These are phyloP conservation scores for Bothriochloa decipiens DNA, from an alignment of 176 grass and related monocot genomes.

Conservation along the genomic window DNA sequence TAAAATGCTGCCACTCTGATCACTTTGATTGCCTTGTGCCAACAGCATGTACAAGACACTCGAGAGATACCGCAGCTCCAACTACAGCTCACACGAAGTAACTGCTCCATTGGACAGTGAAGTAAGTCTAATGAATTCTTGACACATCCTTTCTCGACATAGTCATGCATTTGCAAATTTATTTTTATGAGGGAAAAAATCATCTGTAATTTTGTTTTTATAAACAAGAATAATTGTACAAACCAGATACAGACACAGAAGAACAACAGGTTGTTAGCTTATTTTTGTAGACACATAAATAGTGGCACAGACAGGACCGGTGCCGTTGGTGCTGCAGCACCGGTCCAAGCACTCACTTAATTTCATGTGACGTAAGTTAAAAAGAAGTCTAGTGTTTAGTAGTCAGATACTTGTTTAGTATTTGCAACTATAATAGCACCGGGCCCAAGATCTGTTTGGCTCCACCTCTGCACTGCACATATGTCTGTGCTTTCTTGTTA, in stretches of 20 bases:
- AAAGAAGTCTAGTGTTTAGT: too few species aligned
- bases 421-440: too few species aligned
- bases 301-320: not conserved
- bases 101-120: conserved; percentile 52
- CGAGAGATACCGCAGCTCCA: conserved; percentile 73
- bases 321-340: too few species aligned
- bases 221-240: not conserved
- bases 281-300: not conserved
- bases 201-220: not conserved
- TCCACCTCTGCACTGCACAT: too few species aligned
- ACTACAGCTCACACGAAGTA: conserved; percentile 55
- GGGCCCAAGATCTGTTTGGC: too few species aligned
- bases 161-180: not conserved
- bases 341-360: too few species aligned
- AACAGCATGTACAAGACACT: conserved; percentile 82
- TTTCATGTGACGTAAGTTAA: too few species aligned
- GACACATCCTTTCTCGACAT: not conserved
- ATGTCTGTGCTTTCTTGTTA: too few species aligned
- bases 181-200: not conserved
- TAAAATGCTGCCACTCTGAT: not conserved
- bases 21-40: not conserved
- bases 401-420: too few species aligned
- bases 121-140: conserved; percentile 45
- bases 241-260: too few species aligned
- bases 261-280: too few species aligned